Conservation (phyloP, 108 stramenopile species). For the Discostella stelligeroides region DNA sequence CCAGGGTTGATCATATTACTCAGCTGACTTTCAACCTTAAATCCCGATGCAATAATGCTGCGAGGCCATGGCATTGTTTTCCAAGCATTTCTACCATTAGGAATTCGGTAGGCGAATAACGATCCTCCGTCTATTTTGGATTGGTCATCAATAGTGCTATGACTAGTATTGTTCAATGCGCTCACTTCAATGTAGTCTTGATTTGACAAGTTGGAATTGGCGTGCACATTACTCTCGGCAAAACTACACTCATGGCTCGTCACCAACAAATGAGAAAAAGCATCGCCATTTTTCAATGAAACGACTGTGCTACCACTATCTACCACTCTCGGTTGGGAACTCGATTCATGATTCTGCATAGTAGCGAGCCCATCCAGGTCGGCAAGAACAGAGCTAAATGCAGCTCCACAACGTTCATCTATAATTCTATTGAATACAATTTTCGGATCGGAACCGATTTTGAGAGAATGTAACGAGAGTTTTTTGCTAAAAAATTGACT, state of each 20-base stretch:
- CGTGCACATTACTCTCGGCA: constrained; percentile 38
- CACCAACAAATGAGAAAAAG: constrained; percentile 78
- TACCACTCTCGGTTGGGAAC: constrained; percentile 49
- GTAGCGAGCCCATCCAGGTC: constrained; percentile 68
- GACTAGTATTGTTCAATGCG: constrained; percentile 2
- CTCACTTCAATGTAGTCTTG: constrained; percentile 4
- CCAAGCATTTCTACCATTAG: constrained; percentile 60
- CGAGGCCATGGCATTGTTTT: constrained; percentile 83
- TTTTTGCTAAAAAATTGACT: constrained; percentile 89
- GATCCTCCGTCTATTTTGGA: constrained; percentile 79
- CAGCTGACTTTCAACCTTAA: constrained; percentile 83
- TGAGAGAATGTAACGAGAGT: constrained; percentile 84
- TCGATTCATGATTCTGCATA: background rate
- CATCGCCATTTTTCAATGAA: constrained; percentile 55
- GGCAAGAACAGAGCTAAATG: constrained; percentile 86
- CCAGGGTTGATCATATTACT: constrained; percentile 95
- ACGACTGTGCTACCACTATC: constrained; percentile 81
- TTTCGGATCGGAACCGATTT: constrained; percentile 55
- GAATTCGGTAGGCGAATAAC: constrained; percentile 89
- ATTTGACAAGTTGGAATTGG: background rate
- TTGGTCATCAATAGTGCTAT: constrained; percentile 9
- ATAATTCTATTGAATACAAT: constrained; percentile 71
- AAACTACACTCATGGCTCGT: constrained; percentile 82
- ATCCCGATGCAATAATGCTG: constrained; percentile 87
- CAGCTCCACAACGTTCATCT: constrained; percentile 86